phyloP scores from a whole-genome alignment of 2,329 filamentous ascomycete species.

The Neocatenulostroma microsporum region DNA sequence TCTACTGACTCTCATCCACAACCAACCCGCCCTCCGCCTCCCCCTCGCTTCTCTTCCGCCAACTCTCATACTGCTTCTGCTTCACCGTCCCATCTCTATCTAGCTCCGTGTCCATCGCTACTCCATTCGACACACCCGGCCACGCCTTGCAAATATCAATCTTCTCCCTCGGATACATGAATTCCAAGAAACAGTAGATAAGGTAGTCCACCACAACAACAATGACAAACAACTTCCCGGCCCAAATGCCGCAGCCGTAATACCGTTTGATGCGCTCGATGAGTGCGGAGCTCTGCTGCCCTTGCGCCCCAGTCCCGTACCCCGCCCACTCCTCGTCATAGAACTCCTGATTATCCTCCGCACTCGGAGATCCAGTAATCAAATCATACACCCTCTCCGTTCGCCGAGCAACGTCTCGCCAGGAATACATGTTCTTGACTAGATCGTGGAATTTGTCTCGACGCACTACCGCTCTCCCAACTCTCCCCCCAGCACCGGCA shows the following conservation, averaged over 20 bases:
- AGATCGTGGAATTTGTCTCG: conserved; percentile 95
- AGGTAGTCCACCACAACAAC: conserved; percentile 93
- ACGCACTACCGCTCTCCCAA: no score
- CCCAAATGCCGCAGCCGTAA: conserved; percentile 97
- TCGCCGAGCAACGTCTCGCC: conserved; percentile 88
- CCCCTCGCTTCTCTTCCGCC: no score
- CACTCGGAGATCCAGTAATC: conserved; percentile 72
- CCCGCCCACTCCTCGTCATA: conserved; percentile 65
- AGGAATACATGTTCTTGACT: conserved; percentile 97
- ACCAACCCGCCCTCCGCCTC: no score
- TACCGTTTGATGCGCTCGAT: conserved; percentile 94
- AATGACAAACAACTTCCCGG: conserved; percentile 91
- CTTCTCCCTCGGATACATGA: conserved; percentile 71
- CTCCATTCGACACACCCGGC: no score
- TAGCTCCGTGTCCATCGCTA: conserved; percentile 7
- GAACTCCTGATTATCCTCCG: conserved; percentile 62
- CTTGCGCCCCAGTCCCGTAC: conserved; percentile 44
- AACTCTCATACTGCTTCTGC: no score
- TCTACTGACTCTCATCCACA: no score
- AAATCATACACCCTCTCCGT: conserved; percentile 95
- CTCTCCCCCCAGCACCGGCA: no score
- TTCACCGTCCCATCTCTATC: conserved; percentile 9
- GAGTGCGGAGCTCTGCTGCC: conserved; percentile 83
- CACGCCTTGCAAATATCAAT: conserved; percentile 89
- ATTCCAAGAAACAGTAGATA: conserved; percentile 78